Evolutionary conservation across 2,329 filamentous ascomycete genomes (phyloP), one percentile per base, ranked within the genome.

Genomic region (Huntiella decipiens): DNA sequence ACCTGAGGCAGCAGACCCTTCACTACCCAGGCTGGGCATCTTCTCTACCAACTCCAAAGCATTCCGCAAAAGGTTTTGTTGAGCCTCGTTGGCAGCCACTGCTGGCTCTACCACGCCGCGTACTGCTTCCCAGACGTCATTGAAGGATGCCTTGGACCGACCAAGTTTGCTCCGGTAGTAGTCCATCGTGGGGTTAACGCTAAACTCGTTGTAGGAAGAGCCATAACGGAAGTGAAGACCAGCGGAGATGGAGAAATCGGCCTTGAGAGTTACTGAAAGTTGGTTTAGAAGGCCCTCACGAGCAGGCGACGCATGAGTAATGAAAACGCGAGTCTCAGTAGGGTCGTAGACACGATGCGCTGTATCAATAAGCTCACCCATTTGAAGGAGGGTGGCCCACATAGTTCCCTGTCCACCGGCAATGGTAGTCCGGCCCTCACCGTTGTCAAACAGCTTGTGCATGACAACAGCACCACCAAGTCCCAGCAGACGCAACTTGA

Each of bases 391-490:
- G 5, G 91, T 98, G 5, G 91, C 98, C 91, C 91, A 98, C 91
- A 98, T 98, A 39, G 91, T 98, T 51, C 91, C 91, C 62, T 98
- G 91, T 15, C 91, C 91, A 59, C 91, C 91, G 16, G 91, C 91
- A 62, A 98, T 98, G 2, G 92, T 98, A 43, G 91, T 98, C 62
- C 88, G 79, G 50, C 91, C 91, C 59, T 98, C 91, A 46, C 91
- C 91, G 54, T 98, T 98, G 62, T 98, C 91, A 58, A 98, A 98
- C 13, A 98, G 75, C 71, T 98, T 98, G 71, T 98, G 91, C 86
- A 98, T 98, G 50, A 98, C 91, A 4, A 98, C 88, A 5, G 91
- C 91, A 56, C 91, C 91, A 53, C 91, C 91, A 32, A 98, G 71
- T 51, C 91, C 91, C 28, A 98, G 74, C 43, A 98, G 73, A 56